Conservation (phyloP, 495 filamentous ascomycete genomes). For the Penicillium bialowiezense region DNA sequence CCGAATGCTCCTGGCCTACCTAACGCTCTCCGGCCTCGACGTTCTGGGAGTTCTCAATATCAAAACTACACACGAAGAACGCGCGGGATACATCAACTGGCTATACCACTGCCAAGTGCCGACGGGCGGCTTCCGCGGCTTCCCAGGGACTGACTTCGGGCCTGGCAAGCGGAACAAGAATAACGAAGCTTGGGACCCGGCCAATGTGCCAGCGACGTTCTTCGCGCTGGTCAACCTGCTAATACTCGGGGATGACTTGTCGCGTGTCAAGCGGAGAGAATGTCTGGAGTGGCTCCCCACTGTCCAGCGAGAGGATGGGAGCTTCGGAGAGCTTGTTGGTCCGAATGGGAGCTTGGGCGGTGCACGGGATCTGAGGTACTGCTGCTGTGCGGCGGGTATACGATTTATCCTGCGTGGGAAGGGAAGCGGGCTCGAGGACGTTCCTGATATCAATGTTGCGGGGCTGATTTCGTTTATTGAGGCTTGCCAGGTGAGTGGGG, state of each 20-base stretch:
- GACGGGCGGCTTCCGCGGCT: slow-evolving; percentile 75
- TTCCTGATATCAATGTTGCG: slow-evolving; percentile 74
- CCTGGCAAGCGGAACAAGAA: slow-evolving; percentile 36
- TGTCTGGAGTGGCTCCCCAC: slow-evolving; percentile 71
- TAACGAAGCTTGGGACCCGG: slow-evolving; percentile 68
- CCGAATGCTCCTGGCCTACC: slow-evolving; percentile 84
- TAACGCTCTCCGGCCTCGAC: slow-evolving; percentile 81
- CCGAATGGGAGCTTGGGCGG: slow-evolving; percentile 63
- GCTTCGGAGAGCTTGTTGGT: slow-evolving; percentile 81
- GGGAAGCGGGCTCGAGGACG: slow-evolving; percentile 49
- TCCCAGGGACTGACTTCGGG: slow-evolving; percentile 63
- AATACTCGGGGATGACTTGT: slow-evolving; percentile 71
- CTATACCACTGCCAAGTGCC: slow-evolving; percentile 73
- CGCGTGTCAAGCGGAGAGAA: slow-evolving; percentile 61
- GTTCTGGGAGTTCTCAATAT: slow-evolving; percentile 62
- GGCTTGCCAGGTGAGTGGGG: slow-evolving; percentile 55
- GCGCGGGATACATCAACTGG: slow-evolving; percentile 63
- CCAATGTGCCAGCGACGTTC: slow-evolving; percentile 80
- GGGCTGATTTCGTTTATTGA: slow-evolving; percentile 68
- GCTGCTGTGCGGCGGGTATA: slow-evolving; percentile 77
- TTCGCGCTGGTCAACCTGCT: slow-evolving; percentile 78
- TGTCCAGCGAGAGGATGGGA: slow-evolving; percentile 81
- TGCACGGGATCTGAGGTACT: slow-evolving; percentile 80
- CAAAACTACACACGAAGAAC: slow-evolving; percentile 55
- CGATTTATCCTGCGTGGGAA: slow-evolving; percentile 74